Base-by-base conservation (phyloP, 768 basidiomycete species). In the Lactifluus pinguis region DNA sequence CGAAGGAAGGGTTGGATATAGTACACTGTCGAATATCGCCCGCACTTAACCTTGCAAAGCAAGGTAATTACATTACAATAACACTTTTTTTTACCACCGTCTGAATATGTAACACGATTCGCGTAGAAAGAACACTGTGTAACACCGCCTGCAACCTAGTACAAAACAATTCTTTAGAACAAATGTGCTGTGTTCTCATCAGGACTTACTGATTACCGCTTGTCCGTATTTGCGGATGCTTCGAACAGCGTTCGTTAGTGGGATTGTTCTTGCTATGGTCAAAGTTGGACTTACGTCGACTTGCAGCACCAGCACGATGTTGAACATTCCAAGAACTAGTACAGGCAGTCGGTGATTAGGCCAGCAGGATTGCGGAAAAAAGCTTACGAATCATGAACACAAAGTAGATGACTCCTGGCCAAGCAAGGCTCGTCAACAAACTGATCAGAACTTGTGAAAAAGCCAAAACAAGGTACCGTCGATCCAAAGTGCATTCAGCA, bases 301-400 rank as follows among this genome's bases (percentile, higher is more conserved):
- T 32, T 58, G 47, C 19, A 63, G 15, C 11, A 54, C 48, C 49
- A 65, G 44, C 17, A 13, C 49, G 6, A 65, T 11, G 49, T 65
- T 63, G 32, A 63, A 25, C 6, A 59, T 19, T 4, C 61, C 64
- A n/a, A 65, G 30, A 6, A 57, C 61, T 65, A 25, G 25, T 25
- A 17, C 7, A 29, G 7, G 11, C 6, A 9, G 21, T 10, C 21
- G 32, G 13, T 1, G 11, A 4, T 19, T 25, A 34, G 4, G 25
- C 7, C 0, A 0, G 5, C 11, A 13, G 41, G 17, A 34, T 13
- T 15, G n/a, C 2, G 41, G 9, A 11, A 7, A 49, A 38, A 49
- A 13, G 13, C 61, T 57, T 34, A 65, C 57, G 32, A 25, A 63
- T 30, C 64, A 65, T 59, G 61, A 63, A 63, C n/a, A 65, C 49